A percentile compares a stretch with the other conserved stretches of the same genome.
phyloP scores from a whole-genome alignment of 2,329 filamentous ascomycete genomes.

The Epichloe hybrida region DNA sequence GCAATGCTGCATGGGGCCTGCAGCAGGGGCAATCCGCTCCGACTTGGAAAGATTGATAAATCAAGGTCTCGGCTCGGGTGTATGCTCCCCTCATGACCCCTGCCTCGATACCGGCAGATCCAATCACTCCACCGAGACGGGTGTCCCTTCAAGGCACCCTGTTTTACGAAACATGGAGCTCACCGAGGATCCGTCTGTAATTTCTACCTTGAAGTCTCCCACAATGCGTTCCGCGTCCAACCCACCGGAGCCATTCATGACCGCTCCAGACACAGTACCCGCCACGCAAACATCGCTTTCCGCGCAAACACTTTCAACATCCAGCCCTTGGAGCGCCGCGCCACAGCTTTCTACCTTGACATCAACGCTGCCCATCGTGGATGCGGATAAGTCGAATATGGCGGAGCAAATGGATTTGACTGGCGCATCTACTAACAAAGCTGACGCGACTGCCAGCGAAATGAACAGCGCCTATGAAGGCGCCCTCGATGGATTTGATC shows the following conservation, averaged over 20 bases:
- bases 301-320: neutral
- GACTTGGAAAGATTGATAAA: constrained; percentile 39
- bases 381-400: neutral
- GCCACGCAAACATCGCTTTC: neutral
- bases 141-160: constrained; percentile 4
- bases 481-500: constrained; percentile 31
- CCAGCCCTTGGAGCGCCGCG: neutral
- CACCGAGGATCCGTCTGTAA: constrained; percentile 16
- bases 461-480: constrained; percentile 39
- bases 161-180: constrained; percentile 13
- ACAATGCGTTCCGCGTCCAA: neutral
- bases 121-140: constrained; percentile 4
- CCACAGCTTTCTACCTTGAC: neutral
- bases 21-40: constrained; percentile 30
- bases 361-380: neutral
- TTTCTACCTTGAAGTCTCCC: constrained; percentile 2
- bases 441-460: constrained; percentile 24
- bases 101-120: neutral
- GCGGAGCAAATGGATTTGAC: constrained; percentile 9
- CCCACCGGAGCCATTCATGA: neutral
- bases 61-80: constrained; percentile 24
- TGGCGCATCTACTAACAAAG: constrained; percentile 10
- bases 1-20: constrained; percentile 36
- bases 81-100: constrained; percentile 7
- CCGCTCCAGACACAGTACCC: neutral